Evolutionary conservation across 805 yeast species (phyloP), one percentile per base, ranked within the genome.

Genomic region (Candida hungchunana): DNA sequence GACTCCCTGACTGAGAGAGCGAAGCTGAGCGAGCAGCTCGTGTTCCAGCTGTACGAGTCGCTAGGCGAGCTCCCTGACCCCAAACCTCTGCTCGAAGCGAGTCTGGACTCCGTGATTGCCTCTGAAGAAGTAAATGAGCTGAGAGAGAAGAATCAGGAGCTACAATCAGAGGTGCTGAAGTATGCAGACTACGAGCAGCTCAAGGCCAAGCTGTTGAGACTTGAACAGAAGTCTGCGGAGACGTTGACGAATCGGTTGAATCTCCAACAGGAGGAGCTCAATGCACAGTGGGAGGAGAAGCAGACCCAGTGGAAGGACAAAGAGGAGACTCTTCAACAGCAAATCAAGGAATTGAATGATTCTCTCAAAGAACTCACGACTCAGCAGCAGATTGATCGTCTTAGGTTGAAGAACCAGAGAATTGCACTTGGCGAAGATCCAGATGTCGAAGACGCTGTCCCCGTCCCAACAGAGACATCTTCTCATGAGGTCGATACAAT

Each of bases 41-140:
- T 93, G 51, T 75, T 88, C 55, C 77, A 79, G 14, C 67, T 85
- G 16, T 90, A 90, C 63, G 67, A 85, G 37, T 67, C 77, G 12
- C 63, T 90, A 5, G 85, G 88, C 5, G 96, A 89, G 56, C 89
- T 94, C 0, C 97, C 97, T 0, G 97, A 90, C 62, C 97, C 97
- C 1, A 75, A 72, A 43, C 94, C 95, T 5, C 59, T 89, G 27
- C 62, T 90, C 39, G 83, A 82, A 48, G 71, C 77, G 25, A 75
- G 89, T 1, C 55, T 83, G 18, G 85, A 79, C 32, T 73, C 85
- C 5, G 75, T 82, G 7, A 58, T 70, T 4, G 71, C 73, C 14
- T 65, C 71, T 1, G 64, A 71, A 15, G 86, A 83, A 34, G 62
- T 71, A 6, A 71, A 68, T 4, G 59, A 59, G 8, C 59, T 83